Evolutionary conservation across 2,329 filamentous ascomycete genomes (phyloP).

Genomic region (Chaetomium strumarium): DNA sequence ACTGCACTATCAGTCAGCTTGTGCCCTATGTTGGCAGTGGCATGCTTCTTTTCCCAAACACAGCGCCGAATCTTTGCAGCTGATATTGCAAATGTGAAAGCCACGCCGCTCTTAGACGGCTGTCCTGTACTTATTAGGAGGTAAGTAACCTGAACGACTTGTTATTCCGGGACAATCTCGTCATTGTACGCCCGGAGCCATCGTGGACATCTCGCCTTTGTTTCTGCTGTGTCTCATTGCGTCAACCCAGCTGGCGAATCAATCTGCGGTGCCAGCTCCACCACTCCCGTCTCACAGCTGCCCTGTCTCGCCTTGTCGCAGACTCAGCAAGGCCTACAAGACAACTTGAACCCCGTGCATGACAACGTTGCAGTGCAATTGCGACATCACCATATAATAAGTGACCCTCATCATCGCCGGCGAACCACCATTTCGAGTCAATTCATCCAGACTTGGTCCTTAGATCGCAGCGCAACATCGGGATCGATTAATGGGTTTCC

Average conservation of each 20-base stretch:
- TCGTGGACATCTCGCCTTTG: no score
- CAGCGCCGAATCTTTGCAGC: background rate
- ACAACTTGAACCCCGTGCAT: background rate
- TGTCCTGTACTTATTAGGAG: no score
- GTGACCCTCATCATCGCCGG: background rate
- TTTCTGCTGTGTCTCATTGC: background rate
- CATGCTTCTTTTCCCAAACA: background rate
- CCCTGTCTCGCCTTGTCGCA: conserved; percentile 1
- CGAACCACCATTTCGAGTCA: background rate
- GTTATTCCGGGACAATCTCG: no score
- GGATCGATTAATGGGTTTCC: conserved; percentile 31
- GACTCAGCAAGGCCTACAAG: background rate
- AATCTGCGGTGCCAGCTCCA: background rate
- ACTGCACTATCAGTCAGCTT: background rate
- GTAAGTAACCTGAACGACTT: no score
- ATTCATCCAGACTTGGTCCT: background rate
- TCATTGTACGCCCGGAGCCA: no score
- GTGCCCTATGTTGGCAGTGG: conserved; percentile 4
- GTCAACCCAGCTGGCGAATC: background rate
- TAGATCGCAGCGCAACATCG: background rate
- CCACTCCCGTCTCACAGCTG: background rate
- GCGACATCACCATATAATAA: background rate
- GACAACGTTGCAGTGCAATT: conserved; percentile 7
- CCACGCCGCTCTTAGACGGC: background rate
- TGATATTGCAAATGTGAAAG: background rate